phyloP scores from a whole-genome alignment of 2,329 filamentous ascomycete genomes.

The Dactylellina parvicollis region DNA sequence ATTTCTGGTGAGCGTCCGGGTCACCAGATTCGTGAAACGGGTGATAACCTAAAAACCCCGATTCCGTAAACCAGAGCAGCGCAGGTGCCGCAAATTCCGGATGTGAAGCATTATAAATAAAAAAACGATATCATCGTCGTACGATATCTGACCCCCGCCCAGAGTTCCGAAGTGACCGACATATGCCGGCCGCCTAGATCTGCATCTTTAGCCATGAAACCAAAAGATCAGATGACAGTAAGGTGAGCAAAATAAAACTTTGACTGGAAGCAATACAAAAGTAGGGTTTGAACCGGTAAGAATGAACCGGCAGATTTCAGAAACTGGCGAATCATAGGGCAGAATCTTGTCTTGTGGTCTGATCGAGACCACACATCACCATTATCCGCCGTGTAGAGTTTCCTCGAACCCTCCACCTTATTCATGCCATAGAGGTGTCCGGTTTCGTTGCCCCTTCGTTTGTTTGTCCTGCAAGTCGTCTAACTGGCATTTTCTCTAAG shows the following conservation, averaged over 20 bases:
- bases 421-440: background rate
- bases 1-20: no score
- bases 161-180: constrained; percentile 40
- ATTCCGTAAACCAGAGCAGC: background rate
- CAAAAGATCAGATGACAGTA: constrained; percentile 53
- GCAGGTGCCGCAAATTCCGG: constrained; percentile 15
- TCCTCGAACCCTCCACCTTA: background rate
- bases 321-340: constrained; percentile 31
- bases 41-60: constrained; percentile 18
- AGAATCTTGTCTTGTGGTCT: constrained; percentile 21
- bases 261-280: background rate
- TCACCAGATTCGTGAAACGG: background rate
- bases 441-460: background rate
- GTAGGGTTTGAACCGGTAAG: background rate
- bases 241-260: constrained; percentile 32
- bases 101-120: constrained; percentile 11
- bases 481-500: background rate
- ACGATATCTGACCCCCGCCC: constrained; percentile 22
- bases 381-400: constrained; percentile 2
- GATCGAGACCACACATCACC: constrained; percentile 14
- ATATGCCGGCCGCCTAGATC: constrained; percentile 23
- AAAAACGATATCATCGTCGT: constrained; percentile 25
- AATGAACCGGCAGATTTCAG: constrained; percentile 23
- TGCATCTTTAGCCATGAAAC: constrained; percentile 15
- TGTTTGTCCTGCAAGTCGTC: no score